Evolutionary conservation across 2,329 filamentous ascomycete genomes (phyloP).

Genomic region (Saccharata proteae): DNA sequence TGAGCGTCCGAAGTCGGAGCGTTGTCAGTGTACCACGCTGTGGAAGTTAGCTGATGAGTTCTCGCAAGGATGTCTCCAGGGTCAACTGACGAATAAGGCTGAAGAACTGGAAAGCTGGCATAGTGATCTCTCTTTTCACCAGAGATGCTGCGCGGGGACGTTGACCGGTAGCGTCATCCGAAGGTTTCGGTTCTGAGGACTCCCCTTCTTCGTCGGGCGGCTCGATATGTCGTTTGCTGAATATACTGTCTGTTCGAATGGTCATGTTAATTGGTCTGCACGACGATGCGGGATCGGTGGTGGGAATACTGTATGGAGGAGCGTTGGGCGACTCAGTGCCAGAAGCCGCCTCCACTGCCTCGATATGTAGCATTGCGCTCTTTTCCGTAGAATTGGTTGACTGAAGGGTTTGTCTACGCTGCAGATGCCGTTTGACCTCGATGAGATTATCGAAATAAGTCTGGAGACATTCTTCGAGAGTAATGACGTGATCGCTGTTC

Average conservation of each 20-base stretch:
- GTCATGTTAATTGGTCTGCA: slow-evolving; percentile 22
- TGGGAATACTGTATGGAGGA: slow-evolving; percentile 15
- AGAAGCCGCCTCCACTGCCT: slow-evolving; percentile 29
- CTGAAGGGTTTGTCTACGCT: slow-evolving; percentile 46
- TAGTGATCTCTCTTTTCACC: slow-evolving; percentile 68
- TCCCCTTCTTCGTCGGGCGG: slow-evolving; percentile 21
- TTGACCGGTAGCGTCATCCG: slow-evolving; percentile 23
- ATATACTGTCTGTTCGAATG: slow-evolving; percentile 37
- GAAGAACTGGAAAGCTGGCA: slow-evolving; percentile 97
- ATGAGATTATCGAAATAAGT: slow-evolving; percentile 91
- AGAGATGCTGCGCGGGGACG: slow-evolving; percentile 28
- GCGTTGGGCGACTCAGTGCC: slow-evolving; percentile 22
- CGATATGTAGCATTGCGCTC: slow-evolving; percentile 24
- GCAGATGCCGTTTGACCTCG: slow-evolving; percentile 68
- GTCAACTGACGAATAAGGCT: slow-evolving; percentile 67
- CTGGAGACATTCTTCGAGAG: slow-evolving; percentile 82
- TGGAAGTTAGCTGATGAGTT: slow-evolving; percentile 11
- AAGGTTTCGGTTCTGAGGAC: slow-evolving; percentile 32
- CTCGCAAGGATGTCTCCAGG: too few species aligned
- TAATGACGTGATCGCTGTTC: slow-evolving; percentile 54
- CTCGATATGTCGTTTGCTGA: slow-evolving; percentile 32
- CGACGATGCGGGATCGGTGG: slow-evolving; percentile 15
- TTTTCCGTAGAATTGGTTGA: slow-evolving; percentile 18
- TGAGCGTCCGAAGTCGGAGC: slow-evolving; percentile 57
- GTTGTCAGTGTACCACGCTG: slow-evolving; percentile 76